phyloP scores from a whole-genome alignment of 805 yeast genomes.

The Cyberlindnera meyerae region DNA sequence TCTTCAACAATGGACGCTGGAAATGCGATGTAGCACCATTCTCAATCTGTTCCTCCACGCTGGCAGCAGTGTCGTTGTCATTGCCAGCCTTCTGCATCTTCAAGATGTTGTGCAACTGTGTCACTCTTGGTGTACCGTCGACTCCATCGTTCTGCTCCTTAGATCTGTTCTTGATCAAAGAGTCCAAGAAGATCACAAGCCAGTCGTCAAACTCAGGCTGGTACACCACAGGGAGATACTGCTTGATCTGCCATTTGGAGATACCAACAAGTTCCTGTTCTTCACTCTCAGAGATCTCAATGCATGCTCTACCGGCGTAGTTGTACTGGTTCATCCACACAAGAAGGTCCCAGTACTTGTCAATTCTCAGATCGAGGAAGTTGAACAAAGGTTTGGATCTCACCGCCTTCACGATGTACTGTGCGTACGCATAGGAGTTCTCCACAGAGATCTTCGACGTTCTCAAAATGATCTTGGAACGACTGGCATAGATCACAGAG shows the following conservation, averaged over 20 bases:
- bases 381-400: constrained; percentile 78
- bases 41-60: constrained; percentile 33
- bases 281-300: constrained; percentile 32
- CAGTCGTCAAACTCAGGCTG: constrained; percentile 86
- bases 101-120: constrained; percentile 58
- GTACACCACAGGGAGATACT: constrained; percentile 67
- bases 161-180: constrained; percentile 55
- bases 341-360: constrained; percentile 85
- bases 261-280: constrained; percentile 34
- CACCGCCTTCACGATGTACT: constrained; percentile 71
- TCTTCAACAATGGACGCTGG: constrained; percentile 57
- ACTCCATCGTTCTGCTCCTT: too few species aligned
- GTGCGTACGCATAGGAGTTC: constrained; percentile 87
- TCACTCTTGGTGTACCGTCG: constrained; percentile 54
- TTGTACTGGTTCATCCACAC: constrained; percentile 94
- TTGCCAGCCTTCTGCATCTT: constrained; percentile 33
- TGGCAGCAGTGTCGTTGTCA: neutral
- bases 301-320: constrained; percentile 65
- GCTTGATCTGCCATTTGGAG: constrained; percentile 77
- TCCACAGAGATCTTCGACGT: constrained; percentile 78
- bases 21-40: constrained; percentile 52
- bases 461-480: constrained; percentile 65
- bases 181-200: constrained; percentile 71
- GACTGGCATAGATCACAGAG: constrained; percentile 69
- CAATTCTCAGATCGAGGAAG: constrained; percentile 69